Percentiles rank a stretch among this genome's conserved stretches.
These are phyloP conservation scores for Dipodascopsis uninucleata DNA, from an alignment of 805 yeast genomes.

Conservation along the genomic window DNA sequence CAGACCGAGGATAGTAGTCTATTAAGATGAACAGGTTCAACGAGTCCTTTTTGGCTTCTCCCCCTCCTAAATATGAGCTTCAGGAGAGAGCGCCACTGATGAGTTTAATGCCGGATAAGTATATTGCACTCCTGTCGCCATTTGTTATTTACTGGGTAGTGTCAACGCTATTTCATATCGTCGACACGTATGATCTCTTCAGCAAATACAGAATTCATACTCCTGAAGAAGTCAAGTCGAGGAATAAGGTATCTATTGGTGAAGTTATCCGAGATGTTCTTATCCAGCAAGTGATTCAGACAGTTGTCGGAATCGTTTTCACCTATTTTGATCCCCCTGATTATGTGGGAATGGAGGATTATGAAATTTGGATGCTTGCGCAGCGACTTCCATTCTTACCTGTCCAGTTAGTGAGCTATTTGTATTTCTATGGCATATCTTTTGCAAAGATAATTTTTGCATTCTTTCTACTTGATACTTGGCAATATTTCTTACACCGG, in stretches of 20 bases:
- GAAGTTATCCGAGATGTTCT: conserved; percentile 80
- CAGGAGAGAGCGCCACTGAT: conserved; percentile 40
- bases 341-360: conserved; percentile 21
- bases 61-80: conserved; percentile 25
- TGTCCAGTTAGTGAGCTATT: conserved; percentile 44
- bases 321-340: conserved; percentile 50
- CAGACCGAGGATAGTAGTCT: background rate
- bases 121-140: conserved; percentile 70
- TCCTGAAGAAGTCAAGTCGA: conserved; percentile 69
- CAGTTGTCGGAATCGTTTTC: conserved; percentile 59
- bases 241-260: conserved; percentile 67
- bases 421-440: conserved; percentile 66
- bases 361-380: conserved; percentile 42
- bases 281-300: conserved; percentile 80
- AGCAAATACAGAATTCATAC: conserved; percentile 89
- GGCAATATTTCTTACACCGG: conserved; percentile 93
- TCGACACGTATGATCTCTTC: conserved; percentile 72
- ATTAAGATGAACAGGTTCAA: background rate
- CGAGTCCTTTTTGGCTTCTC: conserved; percentile 22
- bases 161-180: conserved; percentile 66
- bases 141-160: conserved; percentile 79
- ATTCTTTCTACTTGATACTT: conserved; percentile 76
- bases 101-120: conserved; percentile 64
- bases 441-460: conserved; percentile 55
- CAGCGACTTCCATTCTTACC: conserved; percentile 46